Percentiles rank a stretch among this genome's conserved stretches.
Conservation (phyloP, 768 basidiomycete genomes). For the Boletus tomentosulus region DNA sequence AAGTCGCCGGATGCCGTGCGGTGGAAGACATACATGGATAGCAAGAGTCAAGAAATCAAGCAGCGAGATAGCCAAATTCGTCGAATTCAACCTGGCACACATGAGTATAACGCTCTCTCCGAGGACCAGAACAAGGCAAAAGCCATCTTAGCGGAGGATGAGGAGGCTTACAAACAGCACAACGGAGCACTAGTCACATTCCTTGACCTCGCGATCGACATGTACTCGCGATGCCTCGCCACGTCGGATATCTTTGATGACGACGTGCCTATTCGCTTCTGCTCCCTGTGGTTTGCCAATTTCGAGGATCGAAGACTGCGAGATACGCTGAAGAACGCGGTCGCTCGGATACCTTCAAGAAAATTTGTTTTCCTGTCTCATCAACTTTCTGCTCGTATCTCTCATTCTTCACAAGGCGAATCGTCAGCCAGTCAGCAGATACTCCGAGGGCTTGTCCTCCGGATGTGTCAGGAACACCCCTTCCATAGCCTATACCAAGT, state of each 20-base stretch:
- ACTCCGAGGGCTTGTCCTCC: conserved; percentile 60
- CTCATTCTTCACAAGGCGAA: conserved; percentile 35
- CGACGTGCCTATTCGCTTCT: conserved; percentile 73
- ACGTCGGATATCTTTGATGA: conserved; percentile 71
- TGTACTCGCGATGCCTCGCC: conserved; percentile 78
- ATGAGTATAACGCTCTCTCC: conserved; percentile 28
- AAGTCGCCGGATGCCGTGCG: conserved; percentile 68
- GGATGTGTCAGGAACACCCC: conserved; percentile 87
- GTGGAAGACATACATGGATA: conserved; percentile 66
- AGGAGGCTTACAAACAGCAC: conserved; percentile 38
- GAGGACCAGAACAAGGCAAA: conserved; percentile 42
- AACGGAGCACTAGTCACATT: conserved; percentile 51
- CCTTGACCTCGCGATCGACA: conserved; percentile 70
- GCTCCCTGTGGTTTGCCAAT: conserved; percentile 90
- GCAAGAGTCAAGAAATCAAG: conserved; percentile 68
- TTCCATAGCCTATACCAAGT: conserved; percentile 93
- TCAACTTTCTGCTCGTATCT: conserved; percentile 89
- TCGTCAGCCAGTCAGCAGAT: conserved; percentile 46
- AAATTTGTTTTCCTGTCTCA: conserved; percentile 93
- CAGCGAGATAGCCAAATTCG: conserved; percentile 39
- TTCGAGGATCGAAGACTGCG: conserved; percentile 57
- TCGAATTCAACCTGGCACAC: conserved; percentile 17
- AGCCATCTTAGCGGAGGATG: conserved; percentile 52
- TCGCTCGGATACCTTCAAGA: conserved; percentile 67
- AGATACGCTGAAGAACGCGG: conserved; percentile 38